A percentile compares a stretch with the other conserved stretches of the same genome.
Evolutionary conservation across 2,329 filamentous ascomycete species (phyloP).

Genomic region (Penicillium sp.): DNA sequence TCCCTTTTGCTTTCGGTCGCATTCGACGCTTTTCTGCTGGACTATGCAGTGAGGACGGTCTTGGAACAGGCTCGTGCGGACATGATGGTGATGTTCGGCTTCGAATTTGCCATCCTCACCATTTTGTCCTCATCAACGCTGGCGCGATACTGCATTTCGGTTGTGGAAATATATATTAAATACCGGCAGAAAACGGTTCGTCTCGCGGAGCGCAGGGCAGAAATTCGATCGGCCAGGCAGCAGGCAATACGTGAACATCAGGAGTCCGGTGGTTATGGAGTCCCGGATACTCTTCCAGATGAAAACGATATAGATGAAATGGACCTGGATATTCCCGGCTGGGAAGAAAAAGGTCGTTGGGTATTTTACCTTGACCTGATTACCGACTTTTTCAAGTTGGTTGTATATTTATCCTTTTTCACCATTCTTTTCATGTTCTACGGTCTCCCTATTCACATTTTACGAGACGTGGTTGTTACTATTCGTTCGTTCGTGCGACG

Average conservation of each 20-base stretch:
- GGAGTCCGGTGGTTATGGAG: slow-evolving; percentile 33
- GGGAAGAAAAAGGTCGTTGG: slow-evolving; percentile 94
- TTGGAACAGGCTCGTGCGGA: slow-evolving; percentile 85
- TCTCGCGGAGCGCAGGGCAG: slow-evolving; percentile 63
- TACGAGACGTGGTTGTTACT: slow-evolving; percentile 92
- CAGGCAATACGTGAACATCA: slow-evolving; percentile 42
- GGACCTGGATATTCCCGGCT: slow-evolving; percentile 91
- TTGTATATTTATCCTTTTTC: slow-evolving; percentile 89
- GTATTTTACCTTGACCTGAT: slow-evolving; percentile 81
- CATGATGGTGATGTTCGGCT: slow-evolving; percentile 99
- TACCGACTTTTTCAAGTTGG: slow-evolving; percentile 85
- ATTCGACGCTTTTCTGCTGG: slow-evolving; percentile 76
- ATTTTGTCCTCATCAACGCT: slow-evolving; percentile 77
- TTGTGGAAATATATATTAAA: slow-evolving; percentile 73
- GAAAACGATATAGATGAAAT: slow-evolving; percentile 84
- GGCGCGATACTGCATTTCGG: slow-evolving; percentile 71
- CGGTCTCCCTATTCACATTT: slow-evolving; percentile 91
- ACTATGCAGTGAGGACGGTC: slow-evolving; percentile 76
- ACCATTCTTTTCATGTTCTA: slow-evolving; percentile 90
- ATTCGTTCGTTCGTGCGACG: slow-evolving; percentile 86
- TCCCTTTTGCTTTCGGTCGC: slow-evolving; percentile 74
- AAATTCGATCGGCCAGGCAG: slow-evolving; percentile 56
- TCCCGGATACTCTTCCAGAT: slow-evolving; percentile 49
- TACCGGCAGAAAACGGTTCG: slow-evolving; percentile 68
- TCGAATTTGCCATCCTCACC: slow-evolving; percentile 86